Percentiles rank a stretch among this genome's conserved stretches.
Evolutionary conservation across 2,329 filamentous ascomycete genomes (phyloP).

Genomic region (Trichoderma sp.): DNA sequence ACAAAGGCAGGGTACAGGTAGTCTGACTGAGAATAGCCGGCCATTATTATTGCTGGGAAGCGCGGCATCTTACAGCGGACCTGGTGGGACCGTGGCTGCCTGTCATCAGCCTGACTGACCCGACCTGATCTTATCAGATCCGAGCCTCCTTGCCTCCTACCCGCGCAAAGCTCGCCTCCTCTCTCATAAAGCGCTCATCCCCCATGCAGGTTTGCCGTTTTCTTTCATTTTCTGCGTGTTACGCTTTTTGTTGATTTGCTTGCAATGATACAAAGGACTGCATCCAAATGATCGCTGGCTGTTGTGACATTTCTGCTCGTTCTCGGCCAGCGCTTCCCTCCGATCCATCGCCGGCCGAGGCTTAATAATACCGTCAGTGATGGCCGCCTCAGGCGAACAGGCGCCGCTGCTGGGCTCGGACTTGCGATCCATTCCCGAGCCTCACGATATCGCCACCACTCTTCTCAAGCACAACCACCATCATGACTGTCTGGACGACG

Average conservation of each 20-base stretch:
- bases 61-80: slow-evolving; percentile 1
- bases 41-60: slow-evolving; percentile 1
- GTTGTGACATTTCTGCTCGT: neutral
- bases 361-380: slow-evolving; percentile 3
- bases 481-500: neutral
- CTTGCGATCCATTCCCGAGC: slow-evolving; percentile 20
- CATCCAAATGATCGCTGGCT: neutral
- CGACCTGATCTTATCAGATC: slow-evolving; percentile 28
- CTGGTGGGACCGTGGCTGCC: slow-evolving; percentile 25
- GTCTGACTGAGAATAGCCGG: too few relatives aligned
- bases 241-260: neutral
- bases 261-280: neutral
- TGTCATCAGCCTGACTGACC: slow-evolving; percentile 17
- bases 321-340: neutral
- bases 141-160: neutral
- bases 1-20: too few relatives aligned
- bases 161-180: slow-evolving; percentile 3
- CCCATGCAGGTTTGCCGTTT: neutral
- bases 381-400: slow-evolving; percentile 15
- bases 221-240: neutral
- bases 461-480: slow-evolving; percentile 2
- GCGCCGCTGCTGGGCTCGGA: slow-evolving; percentile 26
- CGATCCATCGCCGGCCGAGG: neutral
- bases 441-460: slow-evolving; percentile 8
- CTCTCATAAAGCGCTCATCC: slow-evolving; percentile 25